Evolutionary conservation across 768 basidiomycete genomes (phyloP).

Genomic region (Mycena metata): DNA sequence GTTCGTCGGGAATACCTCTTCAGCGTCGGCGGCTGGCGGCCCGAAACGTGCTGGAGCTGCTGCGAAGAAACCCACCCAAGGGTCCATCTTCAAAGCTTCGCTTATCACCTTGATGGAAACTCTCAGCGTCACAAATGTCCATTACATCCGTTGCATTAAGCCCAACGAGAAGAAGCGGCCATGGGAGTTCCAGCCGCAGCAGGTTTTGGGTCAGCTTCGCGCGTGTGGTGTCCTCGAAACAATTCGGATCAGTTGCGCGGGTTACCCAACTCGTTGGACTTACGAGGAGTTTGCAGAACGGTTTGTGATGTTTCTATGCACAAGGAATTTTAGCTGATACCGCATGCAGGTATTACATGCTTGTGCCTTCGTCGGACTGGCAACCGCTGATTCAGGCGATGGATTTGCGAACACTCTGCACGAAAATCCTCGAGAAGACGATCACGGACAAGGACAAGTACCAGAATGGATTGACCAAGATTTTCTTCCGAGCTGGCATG

Average conservation of each 20-base stretch:
- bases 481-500: conserved; percentile 99
- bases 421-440: conserved; percentile 85
- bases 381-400: conserved; percentile 85
- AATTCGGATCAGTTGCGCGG: conserved; percentile 98
- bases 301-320: conserved; percentile 58
- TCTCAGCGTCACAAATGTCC: conserved; percentile 96
- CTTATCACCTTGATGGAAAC: conserved; percentile 97
- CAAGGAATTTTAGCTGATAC: conserved; percentile 30
- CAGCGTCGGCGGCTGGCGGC: conserved; percentile 55
- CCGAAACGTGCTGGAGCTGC: conserved; percentile 75
- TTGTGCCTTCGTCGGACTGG: conserved; percentile 90
- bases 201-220: conserved; percentile 93
- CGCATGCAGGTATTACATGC: conserved; percentile 91
- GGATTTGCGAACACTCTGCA: conserved; percentile 86
- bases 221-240: conserved; percentile 99
- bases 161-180: conserved; percentile 97
- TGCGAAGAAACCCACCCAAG: conserved; percentile 94
- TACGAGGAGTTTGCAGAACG: conserved; percentile 99
- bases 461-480: conserved; percentile 96
- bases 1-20: conserved; percentile 62
- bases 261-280: conserved; percentile 98
- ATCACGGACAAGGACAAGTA: conserved; percentile 97
- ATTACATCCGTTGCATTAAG: conserved; percentile 99
- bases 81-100: conserved; percentile 98
- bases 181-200: conserved; percentile 97